These are phyloP conservation scores for Wallacemonas sp. DNA, from an alignment of 208 protist species.

Conservation along the genomic window DNA sequence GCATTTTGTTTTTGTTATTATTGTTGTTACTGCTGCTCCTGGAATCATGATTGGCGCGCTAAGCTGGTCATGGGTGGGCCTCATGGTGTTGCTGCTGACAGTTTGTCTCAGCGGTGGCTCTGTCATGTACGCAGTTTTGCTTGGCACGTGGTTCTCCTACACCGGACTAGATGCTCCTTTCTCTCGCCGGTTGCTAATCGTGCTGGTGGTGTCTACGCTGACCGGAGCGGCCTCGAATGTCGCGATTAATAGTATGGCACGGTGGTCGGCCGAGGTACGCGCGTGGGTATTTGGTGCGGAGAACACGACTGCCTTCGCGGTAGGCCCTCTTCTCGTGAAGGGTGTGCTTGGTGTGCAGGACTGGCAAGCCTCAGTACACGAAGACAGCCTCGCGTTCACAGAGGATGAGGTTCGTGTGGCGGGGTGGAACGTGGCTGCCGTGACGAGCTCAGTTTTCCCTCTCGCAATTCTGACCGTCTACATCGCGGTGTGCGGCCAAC, in stretches of 20 bases:
- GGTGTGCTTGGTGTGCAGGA: conserved; percentile 12
- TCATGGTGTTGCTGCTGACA: conserved; percentile 12
- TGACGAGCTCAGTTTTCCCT: no score
- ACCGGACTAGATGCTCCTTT: background rate
- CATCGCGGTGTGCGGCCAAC: no score
- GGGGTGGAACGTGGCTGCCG: background rate
- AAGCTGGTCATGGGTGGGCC: conserved; percentile 8
- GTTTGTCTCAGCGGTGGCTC: conserved; percentile 8
- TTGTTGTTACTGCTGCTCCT: no score
- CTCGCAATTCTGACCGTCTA: no score
- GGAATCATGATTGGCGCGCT: no score
- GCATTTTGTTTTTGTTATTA: no score
- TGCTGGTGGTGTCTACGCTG: conserved; percentile 11
- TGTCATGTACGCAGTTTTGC: background rate
- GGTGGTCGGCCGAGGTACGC: background rate
- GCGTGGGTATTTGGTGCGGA: conserved; percentile 16
- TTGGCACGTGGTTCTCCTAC: background rate
- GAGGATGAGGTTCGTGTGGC: no score
- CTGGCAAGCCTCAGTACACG: conserved; percentile 6
- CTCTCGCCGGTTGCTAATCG: conserved; percentile 1
- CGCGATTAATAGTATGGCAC: conserved; percentile 20
- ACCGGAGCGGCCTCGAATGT: conserved; percentile 13
- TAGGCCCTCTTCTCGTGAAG: conserved; percentile 16
- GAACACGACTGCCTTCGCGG: conserved; percentile 2
- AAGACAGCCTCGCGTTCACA: no score